Conservation (phyloP, 768 basidiomycete genomes). For the Suillus clintonianus region DNA sequence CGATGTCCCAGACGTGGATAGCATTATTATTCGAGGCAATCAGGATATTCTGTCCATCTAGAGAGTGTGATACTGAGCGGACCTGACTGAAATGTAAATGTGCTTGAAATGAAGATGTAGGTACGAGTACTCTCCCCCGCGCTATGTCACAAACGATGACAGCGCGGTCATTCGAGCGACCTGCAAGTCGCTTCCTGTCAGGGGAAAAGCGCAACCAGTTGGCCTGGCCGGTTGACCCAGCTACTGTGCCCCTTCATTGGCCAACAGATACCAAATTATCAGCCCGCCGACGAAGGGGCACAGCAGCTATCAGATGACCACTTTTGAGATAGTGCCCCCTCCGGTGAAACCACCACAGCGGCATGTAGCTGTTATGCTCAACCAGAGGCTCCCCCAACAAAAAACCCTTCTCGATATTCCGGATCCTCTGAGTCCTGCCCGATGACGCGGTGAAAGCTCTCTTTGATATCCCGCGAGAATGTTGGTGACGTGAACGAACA, state of each 20-base stretch:
- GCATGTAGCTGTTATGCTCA: background rate
- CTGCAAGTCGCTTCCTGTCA: constrained; percentile 40
- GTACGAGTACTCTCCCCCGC: background rate
- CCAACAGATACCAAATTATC: background rate
- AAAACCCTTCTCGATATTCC: background rate
- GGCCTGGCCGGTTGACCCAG: background rate
- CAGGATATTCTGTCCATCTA: background rate
- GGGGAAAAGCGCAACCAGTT: constrained; percentile 32
- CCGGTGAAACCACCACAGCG: constrained; percentile 1
- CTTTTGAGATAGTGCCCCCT: constrained; percentile 12
- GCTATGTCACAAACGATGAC: background rate
- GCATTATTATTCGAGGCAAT: background rate
- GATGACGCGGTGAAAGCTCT: background rate
- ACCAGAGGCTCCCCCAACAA: background rate
- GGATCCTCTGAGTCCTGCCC: background rate
- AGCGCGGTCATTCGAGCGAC: background rate
- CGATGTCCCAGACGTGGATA: background rate
- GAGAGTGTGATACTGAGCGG: background rate
- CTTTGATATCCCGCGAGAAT: background rate
- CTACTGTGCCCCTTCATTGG: background rate
- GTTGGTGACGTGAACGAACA: background rate
- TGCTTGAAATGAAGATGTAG: background rate
- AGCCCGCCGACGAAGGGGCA: too few relatives aligned
- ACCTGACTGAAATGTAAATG: background rate
- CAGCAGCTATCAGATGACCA: background rate